Conservation (phyloP, 1,284 basidiomycete species). For the Pseudomicrostroma phylloplanum region DNA sequence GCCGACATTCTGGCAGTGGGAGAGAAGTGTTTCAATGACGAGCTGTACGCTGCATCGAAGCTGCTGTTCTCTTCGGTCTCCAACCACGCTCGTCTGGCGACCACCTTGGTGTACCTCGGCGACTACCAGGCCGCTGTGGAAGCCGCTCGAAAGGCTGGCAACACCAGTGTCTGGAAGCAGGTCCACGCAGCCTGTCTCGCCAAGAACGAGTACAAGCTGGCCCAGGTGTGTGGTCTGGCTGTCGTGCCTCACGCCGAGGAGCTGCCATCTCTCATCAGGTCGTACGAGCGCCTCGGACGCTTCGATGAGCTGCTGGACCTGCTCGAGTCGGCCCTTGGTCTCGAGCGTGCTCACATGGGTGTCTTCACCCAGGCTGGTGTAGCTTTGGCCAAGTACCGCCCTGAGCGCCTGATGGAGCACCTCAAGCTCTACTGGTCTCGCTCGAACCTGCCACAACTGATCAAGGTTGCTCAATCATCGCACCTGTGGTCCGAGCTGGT, state of each 20-base stretch:
- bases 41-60: slow-evolving; percentile 94
- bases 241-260: slow-evolving; percentile 67
- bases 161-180: slow-evolving; percentile 99
- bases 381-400: slow-evolving; percentile 91
- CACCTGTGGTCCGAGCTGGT: slow-evolving; percentile 98
- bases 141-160: slow-evolving; percentile 95
- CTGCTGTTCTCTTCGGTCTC: slow-evolving; percentile 92
- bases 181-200: slow-evolving; percentile 97
- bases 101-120: slow-evolving; percentile 94
- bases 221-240: slow-evolving; percentile 66
- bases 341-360: slow-evolving; percentile 87
- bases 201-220: slow-evolving; percentile 91
- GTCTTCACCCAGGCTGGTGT: slow-evolving; percentile 87
- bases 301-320: slow-evolving; percentile 89
- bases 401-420: slow-evolving; percentile 98
- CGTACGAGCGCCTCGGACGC: slow-evolving; percentile 85
- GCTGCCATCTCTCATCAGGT: slow-evolving; percentile 69
- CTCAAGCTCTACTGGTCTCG: slow-evolving; percentile 94
- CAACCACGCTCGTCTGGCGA: slow-evolving; percentile 96
- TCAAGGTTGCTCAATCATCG: slow-evolving; percentile 88
- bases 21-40: slow-evolving; percentile 98
- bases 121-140: slow-evolving; percentile 98
- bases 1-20: slow-evolving; percentile 92
- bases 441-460: slow-evolving; percentile 92
- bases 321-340: slow-evolving; percentile 81